phyloP scores from a whole-genome alignment of 2,329 filamentous ascomycete genomes.

The Xylaria sp. region DNA sequence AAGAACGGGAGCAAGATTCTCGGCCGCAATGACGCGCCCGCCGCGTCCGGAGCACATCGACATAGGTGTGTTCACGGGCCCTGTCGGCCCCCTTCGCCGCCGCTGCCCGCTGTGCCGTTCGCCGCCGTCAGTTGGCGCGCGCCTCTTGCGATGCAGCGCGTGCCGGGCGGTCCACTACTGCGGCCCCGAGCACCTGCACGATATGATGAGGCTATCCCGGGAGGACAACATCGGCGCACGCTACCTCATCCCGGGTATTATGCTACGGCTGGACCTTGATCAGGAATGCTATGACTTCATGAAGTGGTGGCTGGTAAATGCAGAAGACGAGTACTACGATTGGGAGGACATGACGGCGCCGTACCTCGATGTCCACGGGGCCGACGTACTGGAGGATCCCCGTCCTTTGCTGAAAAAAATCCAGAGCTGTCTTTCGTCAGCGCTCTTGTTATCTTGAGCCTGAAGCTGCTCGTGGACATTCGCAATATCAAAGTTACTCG shows the following conservation, averaged over 20 bases:
- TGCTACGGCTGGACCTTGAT: slow-evolving; percentile 60
- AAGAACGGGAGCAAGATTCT: not conserved
- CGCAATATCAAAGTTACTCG: slow-evolving; percentile 42
- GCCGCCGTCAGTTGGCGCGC: slow-evolving; percentile 25
- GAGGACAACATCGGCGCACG: slow-evolving; percentile 59
- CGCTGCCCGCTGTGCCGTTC: slow-evolving; percentile 37
- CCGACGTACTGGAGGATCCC: slow-evolving; percentile 41
- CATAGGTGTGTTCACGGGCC: slow-evolving; percentile 22
- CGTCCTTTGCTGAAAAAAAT: slow-evolving; percentile 21
- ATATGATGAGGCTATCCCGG: slow-evolving; percentile 58
- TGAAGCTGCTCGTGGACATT: slow-evolving; percentile 48
- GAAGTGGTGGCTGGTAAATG: slow-evolving; percentile 49
- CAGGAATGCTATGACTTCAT: slow-evolving; percentile 62
- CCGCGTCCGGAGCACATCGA: not conserved
- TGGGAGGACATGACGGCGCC: slow-evolving; percentile 50
- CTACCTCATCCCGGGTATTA: slow-evolving; percentile 53
- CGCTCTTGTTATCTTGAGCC: slow-evolving; percentile 43
- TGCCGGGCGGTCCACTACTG: slow-evolving; percentile 61
- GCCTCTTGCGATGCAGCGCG: slow-evolving; percentile 54
- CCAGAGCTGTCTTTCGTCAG: slow-evolving; percentile 30
- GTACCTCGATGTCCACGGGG: slow-evolving; percentile 39
- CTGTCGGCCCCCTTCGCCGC: slow-evolving; percentile 27
- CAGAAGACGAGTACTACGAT: slow-evolving; percentile 48
- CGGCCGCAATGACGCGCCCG: slow-evolving; percentile 2
- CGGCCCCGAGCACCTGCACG: slow-evolving; percentile 53